Percentiles rank a stretch among this genome's conserved stretches.
Conservation (phyloP, 2,329 filamentous ascomycete species). For the Verticillium zaregamsianum region DNA sequence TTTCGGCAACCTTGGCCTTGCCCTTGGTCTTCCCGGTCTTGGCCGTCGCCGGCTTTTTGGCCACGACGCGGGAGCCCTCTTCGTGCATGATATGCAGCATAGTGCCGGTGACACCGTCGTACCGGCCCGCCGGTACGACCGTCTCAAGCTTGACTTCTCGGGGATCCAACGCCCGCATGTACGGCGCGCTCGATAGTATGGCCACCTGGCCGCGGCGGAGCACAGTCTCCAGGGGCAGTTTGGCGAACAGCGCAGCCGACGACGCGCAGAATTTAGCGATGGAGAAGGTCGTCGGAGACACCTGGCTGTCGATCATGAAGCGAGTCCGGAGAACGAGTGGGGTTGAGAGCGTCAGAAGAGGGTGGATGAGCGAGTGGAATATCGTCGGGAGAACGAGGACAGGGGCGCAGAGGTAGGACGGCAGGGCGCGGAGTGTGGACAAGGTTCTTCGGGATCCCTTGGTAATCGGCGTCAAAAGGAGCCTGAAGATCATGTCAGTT, state of each 20-base stretch:
- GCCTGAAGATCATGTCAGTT: constrained; percentile 38
- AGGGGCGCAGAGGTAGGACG: constrained; percentile 69
- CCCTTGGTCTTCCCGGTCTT: constrained; percentile 25
- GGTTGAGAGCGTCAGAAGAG: constrained; percentile 74
- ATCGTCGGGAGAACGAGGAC: constrained; percentile 77
- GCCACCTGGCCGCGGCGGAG: constrained; percentile 82
- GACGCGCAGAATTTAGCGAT: constrained; percentile 78
- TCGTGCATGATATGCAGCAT: constrained; percentile 83
- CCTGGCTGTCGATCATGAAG: constrained; percentile 75
- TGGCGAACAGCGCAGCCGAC: constrained; percentile 75
- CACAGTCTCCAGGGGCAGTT: constrained; percentile 88
- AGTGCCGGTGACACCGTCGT: constrained; percentile 83
- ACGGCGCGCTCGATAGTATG: constrained; percentile 54
- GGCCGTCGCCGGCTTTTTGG: constrained; percentile 21
- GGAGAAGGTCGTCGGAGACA: constrained; percentile 78
- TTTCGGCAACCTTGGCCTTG: constrained; percentile 31
- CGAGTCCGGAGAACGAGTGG: constrained; percentile 84
- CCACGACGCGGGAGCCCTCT: constrained; percentile 62
- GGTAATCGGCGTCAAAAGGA: constrained; percentile 80
- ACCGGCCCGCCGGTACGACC: constrained; percentile 75
- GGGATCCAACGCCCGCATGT: constrained; percentile 43
- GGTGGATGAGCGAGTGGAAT: constrained; percentile 79
- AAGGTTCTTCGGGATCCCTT: constrained; percentile 73
- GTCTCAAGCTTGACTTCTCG: constrained; percentile 52
- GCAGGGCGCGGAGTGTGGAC: constrained; percentile 71